A percentile compares a stretch with the other conserved stretches of the same genome.
Conservation (phyloP, 768 basidiomycete genomes). For the Tulasnella sp. region DNA sequence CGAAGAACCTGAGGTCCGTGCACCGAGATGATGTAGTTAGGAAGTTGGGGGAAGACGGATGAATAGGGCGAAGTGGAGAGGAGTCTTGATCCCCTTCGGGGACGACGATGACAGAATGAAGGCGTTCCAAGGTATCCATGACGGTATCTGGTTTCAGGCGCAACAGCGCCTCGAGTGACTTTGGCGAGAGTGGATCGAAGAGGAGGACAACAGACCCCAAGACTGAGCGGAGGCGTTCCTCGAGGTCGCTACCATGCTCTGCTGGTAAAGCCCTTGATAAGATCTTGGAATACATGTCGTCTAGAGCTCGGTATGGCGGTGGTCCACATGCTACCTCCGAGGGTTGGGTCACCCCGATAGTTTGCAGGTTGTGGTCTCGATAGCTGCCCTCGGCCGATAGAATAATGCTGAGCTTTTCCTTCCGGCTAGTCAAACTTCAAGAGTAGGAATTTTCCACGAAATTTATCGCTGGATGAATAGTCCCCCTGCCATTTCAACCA, state of each 20-base stretch:
- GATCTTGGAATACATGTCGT: not conserved
- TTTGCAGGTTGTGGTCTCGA: too few species aligned
- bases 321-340: too few species aligned
- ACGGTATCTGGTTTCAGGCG: not conserved
- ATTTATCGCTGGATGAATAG: too few species aligned
- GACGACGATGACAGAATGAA: conserved; percentile 4
- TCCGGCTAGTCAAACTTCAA: too few species aligned
- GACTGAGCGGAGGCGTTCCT: not conserved
- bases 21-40: conserved; percentile 2
- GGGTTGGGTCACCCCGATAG: too few species aligned
- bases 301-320: too few species aligned
- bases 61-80: conserved; percentile 1
- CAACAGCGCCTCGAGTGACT: not conserved
- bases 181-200: not conserved
- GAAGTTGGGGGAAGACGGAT: conserved; percentile 16
- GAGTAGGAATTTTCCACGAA: too few species aligned
- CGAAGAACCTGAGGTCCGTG: not conserved
- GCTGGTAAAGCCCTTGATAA: not conserved
- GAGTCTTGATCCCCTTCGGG: not conserved
- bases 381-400: too few species aligned
- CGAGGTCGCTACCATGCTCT: not conserved
- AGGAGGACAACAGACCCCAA: conserved; percentile 13
- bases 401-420: too few species aligned
- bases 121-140: not conserved
- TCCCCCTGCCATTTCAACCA: not conserved